phyloP scores from a whole-genome alignment of 306 rosid genomes.

The Cucurbita moschata region DNA sequence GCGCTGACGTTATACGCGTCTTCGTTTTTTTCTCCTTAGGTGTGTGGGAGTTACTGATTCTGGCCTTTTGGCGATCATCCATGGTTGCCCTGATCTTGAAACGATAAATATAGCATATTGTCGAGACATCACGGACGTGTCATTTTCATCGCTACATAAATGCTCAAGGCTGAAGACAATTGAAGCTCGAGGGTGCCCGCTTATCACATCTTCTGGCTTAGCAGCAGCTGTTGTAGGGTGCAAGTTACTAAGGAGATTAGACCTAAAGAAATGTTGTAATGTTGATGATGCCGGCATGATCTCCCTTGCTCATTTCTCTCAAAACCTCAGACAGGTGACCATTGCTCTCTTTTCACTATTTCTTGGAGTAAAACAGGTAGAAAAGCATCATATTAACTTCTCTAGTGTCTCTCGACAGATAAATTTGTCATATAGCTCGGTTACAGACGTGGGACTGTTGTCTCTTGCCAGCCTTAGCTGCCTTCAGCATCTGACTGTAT shows the following conservation, averaged over 20 bases:
- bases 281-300: slow-evolving; percentile 76
- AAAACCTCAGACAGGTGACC: slow-evolving; percentile 71
- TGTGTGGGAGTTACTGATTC: slow-evolving; percentile 64
- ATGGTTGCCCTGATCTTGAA: slow-evolving; percentile 65
- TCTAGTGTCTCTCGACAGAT: slow-evolving; percentile 39
- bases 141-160: slow-evolving; percentile 43
- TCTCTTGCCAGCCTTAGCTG: slow-evolving; percentile 77
- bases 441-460: slow-evolving; percentile 69
- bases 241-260: slow-evolving; percentile 55
- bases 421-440: slow-evolving; percentile 70
- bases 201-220: slow-evolving; percentile 57
- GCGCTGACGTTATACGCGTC: background rate
- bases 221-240: slow-evolving; percentile 53
- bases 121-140: slow-evolving; percentile 46
- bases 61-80: slow-evolving; percentile 59
- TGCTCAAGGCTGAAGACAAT: slow-evolving; percentile 51
- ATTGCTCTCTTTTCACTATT: slow-evolving; percentile 3
- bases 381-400: background rate
- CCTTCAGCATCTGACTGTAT: slow-evolving; percentile 61
- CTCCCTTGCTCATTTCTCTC: slow-evolving; percentile 59
- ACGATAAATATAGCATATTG: slow-evolving; percentile 71
- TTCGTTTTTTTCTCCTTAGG: slow-evolving; percentile 28
- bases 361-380: slow-evolving; percentile 4
- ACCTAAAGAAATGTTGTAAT: slow-evolving; percentile 65
- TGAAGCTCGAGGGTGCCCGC: slow-evolving; percentile 76